Evolutionary conservation across 2,329 filamentous ascomycete species (phyloP), one percentile per base, ranked within the genome.

Genomic region (Penicillium sp.): DNA sequence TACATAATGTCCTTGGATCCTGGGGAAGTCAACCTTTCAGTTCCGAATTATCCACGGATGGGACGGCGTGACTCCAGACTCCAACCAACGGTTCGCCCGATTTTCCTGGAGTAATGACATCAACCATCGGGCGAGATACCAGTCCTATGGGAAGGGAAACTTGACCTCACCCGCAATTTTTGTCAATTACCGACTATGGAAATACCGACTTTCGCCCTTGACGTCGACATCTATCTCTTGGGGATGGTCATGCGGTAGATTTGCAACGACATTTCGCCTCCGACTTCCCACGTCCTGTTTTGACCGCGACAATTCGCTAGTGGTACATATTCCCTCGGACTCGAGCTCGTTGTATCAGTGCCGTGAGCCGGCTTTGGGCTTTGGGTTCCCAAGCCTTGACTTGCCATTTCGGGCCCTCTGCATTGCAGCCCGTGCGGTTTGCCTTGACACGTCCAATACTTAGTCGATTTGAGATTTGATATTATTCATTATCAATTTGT

Each of bases 21-120:
- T 54, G 52, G 38, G 38, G 35, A 13, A 41, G 35, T 15, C 50
- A 6, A 7, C n/a, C 21, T 41, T 26, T 45, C 11, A 47, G 45
- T 57, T 50, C 55, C 55, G 46, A 47, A 26, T 56, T 56, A 48
- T 44, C 54, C 45, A 50, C 52, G 55, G 44, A 49, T 57, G 19
- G 29, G 21, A 49, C 53, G 44, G 53, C 29, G 31, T 54, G 35
- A 38, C 31, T 41, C 35, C 35, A 41, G 35, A 41, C 35, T 15
- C 15, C 11, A 5, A 41, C 35, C 35, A 41, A 35, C 26, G 35
- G 15, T 41, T 41, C 35, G 35, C 15, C 13, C 35, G 15, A 13
- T 26, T 26, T 26, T 26, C 26, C 11, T 5, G 35, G 15, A 41
- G 5, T 41, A 11, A 41, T 41, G 35, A 41, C 35, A 41, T 41